Evolutionary conservation across 2,329 filamentous ascomycete genomes (phyloP).

Genomic region (Colletotrichum lupini): DNA sequence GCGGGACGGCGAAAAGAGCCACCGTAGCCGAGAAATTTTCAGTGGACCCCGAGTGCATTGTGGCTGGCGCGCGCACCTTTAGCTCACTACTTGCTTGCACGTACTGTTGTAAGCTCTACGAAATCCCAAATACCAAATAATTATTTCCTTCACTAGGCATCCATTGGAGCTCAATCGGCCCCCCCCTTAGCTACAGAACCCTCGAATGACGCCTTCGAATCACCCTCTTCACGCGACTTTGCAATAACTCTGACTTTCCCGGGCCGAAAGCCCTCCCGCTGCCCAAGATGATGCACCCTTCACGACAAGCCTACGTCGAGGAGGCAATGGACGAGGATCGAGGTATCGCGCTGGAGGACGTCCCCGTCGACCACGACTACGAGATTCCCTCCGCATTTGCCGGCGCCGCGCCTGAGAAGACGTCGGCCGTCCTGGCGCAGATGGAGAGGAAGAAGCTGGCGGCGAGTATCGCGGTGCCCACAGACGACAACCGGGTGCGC

Average conservation of each 20-base stretch:
- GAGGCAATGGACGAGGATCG: conserved; percentile 64
- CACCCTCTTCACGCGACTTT: neutral
- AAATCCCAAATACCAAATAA: neutral
- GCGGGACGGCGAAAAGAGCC: conserved; percentile 42
- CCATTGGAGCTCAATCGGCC: conserved; percentile 9
- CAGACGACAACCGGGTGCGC: conserved; percentile 89
- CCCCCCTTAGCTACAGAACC: neutral
- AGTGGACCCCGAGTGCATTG: neutral
- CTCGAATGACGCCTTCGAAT: neutral
- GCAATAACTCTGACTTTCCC: neutral
- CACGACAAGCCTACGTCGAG: conserved; percentile 94
- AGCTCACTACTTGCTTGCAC: neutral
- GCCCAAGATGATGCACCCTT: conserved; percentile 79
- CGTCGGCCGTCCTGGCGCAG: conserved; percentile 85
- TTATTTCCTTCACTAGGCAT: neutral
- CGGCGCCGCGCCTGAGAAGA: conserved; percentile 81
- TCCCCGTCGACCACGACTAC: conserved; percentile 83
- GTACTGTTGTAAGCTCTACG: neutral
- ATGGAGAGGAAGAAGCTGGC: conserved; percentile 92
- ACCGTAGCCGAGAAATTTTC: conserved; percentile 41
- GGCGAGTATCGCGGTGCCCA: conserved; percentile 90
- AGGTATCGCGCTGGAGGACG: conserved; percentile 60
- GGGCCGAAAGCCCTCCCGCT: conserved; percentile 8
- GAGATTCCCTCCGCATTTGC: conserved; percentile 73
- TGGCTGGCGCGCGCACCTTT: neutral